Base-by-base conservation (phyloP, 164 flowering plant genomes). In the Umbellularia californica region DNA sequence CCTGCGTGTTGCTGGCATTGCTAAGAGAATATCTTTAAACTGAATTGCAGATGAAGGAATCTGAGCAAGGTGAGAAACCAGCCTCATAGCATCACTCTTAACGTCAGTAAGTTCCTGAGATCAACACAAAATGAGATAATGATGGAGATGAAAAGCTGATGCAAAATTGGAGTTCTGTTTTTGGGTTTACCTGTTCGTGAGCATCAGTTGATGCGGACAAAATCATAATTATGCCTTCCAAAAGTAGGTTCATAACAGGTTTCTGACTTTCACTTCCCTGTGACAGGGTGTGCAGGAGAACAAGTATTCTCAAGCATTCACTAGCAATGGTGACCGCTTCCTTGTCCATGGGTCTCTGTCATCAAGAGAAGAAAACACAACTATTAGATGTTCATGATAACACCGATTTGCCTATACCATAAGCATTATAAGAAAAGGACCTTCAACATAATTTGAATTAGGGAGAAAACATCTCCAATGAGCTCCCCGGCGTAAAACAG, bases 61-160 rank as follows among this genome's bases (percentile, higher is more conserved):
- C 82, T 94, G 97, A 80, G 94, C 97, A 81, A 94, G 85, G 82
- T 89, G 95, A 79, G 97, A 85, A 72, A 96, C 97, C 81, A 94
- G 86, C 81, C 73, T 85, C 70, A 88, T 52, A 14, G 93, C 87
- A 5, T 83, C 84, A 75, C 76, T 84, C 82, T 87, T 88, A 50
- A 96, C 72, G 58, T 90, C 97, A 71, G 35, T 74, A 71, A 82
- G 77, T 81, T 90, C 98, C 99, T 95, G 88, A 66, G 68, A 80
- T 70, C 1, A 23, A 68, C 66, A 65, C 10, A 27, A 1, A 64
- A 22, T 69, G 62, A 74, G 51, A 65, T 22, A 64, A 55, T 20
- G 17, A 20, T 17, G 60, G 65, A 69, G 68, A 68, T n/a, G 51
- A 62, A 41, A 65, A 2, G 22, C 66, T 72, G 25, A 13, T 55